Evolutionary conservation across 495 filamentous ascomycete species (phyloP), one percentile per base, ranked within the genome.

Genomic region (Venustampulla echinocandica): DNA sequence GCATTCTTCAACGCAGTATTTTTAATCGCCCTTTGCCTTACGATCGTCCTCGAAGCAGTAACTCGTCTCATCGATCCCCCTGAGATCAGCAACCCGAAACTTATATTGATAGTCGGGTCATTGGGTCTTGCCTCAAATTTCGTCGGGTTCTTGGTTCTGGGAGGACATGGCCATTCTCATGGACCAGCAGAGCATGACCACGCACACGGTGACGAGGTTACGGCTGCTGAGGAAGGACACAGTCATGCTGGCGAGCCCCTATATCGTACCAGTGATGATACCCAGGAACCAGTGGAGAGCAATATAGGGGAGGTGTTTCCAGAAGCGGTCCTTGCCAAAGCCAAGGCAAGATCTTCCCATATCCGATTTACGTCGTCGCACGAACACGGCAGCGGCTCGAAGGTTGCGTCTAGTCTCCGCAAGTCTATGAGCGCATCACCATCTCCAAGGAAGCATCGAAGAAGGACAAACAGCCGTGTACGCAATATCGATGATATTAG

Each of bases 1-100:
- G 92, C 92, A 14, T 74, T 95, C 40, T 81, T 96, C 58, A 98
- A 98, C 56, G 92, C 93, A 46, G 90, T 97, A 2, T 98, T 98
- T 66, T 71, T 98, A 35, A 88, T 98, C 55, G 92, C 92, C 0
- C 74, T 98, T 14, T 97, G 93, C 66, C 67, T 97, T 32, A 88
- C 90, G 2, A 98, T 98, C 56, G 87, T 97, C 60, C 74, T 98
- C 44, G 92, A 98, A 61, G 92, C 92, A 10, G 74, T 95, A 27
- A 85, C 89, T 49, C 77, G 92, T 52, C 80, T 97, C 58, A 70
- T 96, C 53, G 86, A 96, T 54, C 87, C 88, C 5, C 89, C 87
- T 56, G 76, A 81, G 57, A 87, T 98, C 54, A 70, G 72, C 38
- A 84, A 90, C 47, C 86, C 92, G 0, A 75, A 81, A 54, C 69